phyloP scores from a whole-genome alignment of 352 stramenopile species.

The Hyaloperonospora brassicae region DNA sequence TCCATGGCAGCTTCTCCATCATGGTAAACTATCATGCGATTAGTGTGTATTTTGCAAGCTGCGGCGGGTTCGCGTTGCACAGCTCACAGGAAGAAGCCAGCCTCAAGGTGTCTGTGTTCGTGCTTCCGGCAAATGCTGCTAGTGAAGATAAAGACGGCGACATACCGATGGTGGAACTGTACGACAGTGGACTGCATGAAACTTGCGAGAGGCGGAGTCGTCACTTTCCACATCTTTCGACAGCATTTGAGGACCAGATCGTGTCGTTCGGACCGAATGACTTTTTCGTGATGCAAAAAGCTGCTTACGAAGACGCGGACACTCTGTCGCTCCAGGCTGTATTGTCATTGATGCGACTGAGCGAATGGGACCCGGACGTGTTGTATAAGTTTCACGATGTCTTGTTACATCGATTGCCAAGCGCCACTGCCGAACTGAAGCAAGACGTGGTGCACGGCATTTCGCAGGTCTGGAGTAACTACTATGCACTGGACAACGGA shows the following conservation, averaged over 20 bases:
- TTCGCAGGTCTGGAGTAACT: conserved; percentile 85
- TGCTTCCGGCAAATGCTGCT: conserved; percentile 39
- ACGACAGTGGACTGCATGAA: conserved; percentile 47
- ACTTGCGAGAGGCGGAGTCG: conserved; percentile 52
- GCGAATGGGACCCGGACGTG: conserved; percentile 89
- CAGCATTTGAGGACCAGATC: conserved; percentile 83
- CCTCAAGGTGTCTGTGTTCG: conserved; percentile 87
- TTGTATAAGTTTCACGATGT: conserved; percentile 94
- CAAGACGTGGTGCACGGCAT: conserved; percentile 84
- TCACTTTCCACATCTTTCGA: conserved; percentile 56
- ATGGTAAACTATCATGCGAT: conserved; percentile 96
- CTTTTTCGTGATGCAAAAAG: conserved; percentile 92
- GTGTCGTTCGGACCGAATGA: conserved; percentile 90
- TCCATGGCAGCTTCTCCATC: conserved; percentile 93
- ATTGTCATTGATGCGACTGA: conserved; percentile 87
- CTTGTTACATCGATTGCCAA: conserved; percentile 81
- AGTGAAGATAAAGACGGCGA: conserved; percentile 7
- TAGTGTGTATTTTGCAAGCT: conserved; percentile 85
- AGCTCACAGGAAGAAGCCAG: conserved; percentile 90
- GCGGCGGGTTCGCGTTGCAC: conserved; percentile 88
- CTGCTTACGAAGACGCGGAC: conserved; percentile 75
- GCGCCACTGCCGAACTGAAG: conserved; percentile 51
- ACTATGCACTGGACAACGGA: conserved; percentile 89
- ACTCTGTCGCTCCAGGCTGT: conserved; percentile 79
- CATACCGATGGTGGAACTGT: conserved; percentile 31